Conservation (phyloP, 768 basidiomycete genomes). For the Hemileccinum rubropunctum region DNA sequence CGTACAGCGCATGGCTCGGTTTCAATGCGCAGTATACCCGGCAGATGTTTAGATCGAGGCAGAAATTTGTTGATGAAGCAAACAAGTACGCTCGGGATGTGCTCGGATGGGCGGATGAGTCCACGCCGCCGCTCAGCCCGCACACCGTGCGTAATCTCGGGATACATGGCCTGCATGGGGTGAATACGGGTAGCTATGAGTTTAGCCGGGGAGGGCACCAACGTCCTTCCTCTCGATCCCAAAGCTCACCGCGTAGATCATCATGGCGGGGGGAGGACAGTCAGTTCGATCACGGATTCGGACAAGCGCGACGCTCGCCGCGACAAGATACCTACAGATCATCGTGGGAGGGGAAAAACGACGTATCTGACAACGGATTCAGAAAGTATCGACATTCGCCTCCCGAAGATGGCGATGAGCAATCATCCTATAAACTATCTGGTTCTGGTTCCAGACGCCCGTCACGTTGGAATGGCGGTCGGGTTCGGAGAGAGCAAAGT, state of each 20-base stretch:
- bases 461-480: conserved; percentile 1
- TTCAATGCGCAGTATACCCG: conserved; percentile 48
- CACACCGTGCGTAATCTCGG: conserved; percentile 52
- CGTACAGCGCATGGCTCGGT: conserved; percentile 55
- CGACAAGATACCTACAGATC: conserved; percentile 1
- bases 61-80: conserved; percentile 39
- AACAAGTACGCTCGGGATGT: conserved; percentile 36
- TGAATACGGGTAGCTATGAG: conserved; percentile 13
- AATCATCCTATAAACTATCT: conserved; percentile 3
- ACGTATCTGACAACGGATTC: not conserved
- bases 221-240: conserved; percentile 4
- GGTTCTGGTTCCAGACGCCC: conserved; percentile 4
- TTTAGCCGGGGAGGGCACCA: not conserved
- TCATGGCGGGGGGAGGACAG: conserved; percentile 10
- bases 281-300: not conserved
- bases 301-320: not conserved
- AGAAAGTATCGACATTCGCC: not conserved
- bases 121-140: conserved; percentile 38
- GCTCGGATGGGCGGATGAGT: conserved; percentile 38
- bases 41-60: conserved; percentile 37
- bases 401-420: conserved; percentile 3
- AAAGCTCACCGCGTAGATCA: conserved; percentile 4
- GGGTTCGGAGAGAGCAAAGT: conserved; percentile 4
- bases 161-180: conserved; percentile 36
- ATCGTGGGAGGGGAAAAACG: conserved; percentile 1